phyloP scores from a whole-genome alignment of 768 basidiomycete genomes.

The Gyrodon lividus region DNA sequence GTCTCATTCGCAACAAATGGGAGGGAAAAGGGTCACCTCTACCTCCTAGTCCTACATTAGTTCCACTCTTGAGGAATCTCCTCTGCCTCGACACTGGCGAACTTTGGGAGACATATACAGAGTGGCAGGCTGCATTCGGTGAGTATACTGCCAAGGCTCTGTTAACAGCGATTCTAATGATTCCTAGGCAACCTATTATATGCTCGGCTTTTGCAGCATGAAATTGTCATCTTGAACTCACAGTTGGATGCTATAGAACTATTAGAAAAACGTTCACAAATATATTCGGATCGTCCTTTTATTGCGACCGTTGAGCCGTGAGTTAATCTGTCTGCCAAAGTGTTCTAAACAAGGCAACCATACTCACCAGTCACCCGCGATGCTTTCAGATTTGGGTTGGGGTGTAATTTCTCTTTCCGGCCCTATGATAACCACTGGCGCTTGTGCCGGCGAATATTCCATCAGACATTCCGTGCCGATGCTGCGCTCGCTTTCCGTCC shows the following conservation, averaged over 20 bases:
- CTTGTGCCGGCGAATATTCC: slow-evolving; percentile 18
- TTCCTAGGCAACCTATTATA: slow-evolving; percentile 9
- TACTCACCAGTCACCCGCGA: background rate
- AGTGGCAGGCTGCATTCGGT: slow-evolving; percentile 8
- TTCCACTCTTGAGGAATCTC: slow-evolving; percentile 8
- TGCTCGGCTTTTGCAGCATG: background rate
- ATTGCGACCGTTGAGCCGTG: slow-evolving; percentile 5
- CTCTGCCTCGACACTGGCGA: background rate
- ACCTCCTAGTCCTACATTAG: slow-evolving; percentile 7
- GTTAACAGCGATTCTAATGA: background rate
- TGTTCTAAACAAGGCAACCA: background rate
- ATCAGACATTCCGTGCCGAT: slow-evolving; percentile 15
- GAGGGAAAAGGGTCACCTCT: slow-evolving; percentile 1
- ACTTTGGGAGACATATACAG: slow-evolving; percentile 7
- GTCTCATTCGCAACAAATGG: background rate
- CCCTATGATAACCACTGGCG: slow-evolving; percentile 10
- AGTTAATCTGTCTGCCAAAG: background rate
- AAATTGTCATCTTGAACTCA: slow-evolving; percentile 12
- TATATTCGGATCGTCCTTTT: slow-evolving; percentile 14
- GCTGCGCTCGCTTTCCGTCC: slow-evolving; percentile 7
- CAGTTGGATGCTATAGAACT: background rate
- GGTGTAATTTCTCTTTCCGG: background rate
- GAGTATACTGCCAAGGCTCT: background rate
- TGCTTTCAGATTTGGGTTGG: slow-evolving; percentile 7
- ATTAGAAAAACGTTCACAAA: slow-evolving; percentile 13